phyloP scores from a whole-genome alignment of 768 basidiomycete genomes.

The Asterophora lycoperdoides region DNA sequence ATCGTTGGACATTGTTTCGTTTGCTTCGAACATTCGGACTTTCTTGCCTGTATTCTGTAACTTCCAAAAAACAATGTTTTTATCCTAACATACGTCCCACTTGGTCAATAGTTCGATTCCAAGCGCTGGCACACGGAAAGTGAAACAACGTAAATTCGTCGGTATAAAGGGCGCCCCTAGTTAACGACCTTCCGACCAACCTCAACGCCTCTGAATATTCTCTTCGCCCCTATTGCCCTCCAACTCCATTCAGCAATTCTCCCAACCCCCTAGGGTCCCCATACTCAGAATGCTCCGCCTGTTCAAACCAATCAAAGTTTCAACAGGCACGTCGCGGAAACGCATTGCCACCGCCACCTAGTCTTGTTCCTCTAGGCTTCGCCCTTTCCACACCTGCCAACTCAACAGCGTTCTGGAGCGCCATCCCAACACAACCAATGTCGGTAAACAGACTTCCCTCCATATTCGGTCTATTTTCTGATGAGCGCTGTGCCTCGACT shows the following conservation, averaged over 20 bases:
- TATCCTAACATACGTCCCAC: too few species aligned
- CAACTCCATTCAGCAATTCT: conserved; percentile 46
- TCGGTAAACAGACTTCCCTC: conserved; percentile 50
- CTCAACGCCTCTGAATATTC: too few species aligned
- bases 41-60: too few species aligned
- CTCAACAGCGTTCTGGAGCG: conserved; percentile 41
- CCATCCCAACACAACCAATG: conserved; percentile 48
- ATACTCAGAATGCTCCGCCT: conserved; percentile 51
- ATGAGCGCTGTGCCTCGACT: conserved; percentile 20
- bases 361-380: conserved; percentile 14
- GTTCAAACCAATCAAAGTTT: conserved; percentile 48
- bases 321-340: conserved; percentile 59
- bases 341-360: conserved; percentile 61
- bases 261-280: conserved; percentile 59
- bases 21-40: too few species aligned
- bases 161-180: too few species aligned
- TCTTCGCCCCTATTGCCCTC: conserved; percentile 27
- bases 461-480: conserved; percentile 20
- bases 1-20: too few species aligned
- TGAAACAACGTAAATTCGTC: too few species aligned
- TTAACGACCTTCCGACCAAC: too few species aligned
- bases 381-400: conserved; percentile 33
- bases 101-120: too few species aligned
- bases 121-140: too few species aligned
- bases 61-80: too few species aligned